Evolutionary conservation across 2,329 filamentous ascomycete species (phyloP).

Genomic region (Trichoderma guizhouense): DNA sequence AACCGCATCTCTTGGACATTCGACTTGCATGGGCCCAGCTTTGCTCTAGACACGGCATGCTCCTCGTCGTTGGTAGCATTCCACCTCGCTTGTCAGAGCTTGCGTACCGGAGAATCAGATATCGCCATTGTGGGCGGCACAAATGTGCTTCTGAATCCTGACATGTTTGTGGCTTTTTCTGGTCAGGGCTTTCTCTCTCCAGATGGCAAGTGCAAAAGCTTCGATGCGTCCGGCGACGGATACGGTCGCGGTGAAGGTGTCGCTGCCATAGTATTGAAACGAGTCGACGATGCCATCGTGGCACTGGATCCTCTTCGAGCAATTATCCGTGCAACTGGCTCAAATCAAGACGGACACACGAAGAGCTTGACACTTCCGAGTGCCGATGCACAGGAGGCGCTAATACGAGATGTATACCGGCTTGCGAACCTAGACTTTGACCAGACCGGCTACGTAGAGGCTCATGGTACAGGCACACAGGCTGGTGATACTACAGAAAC

Average conservation of each 20-base stretch:
- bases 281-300: slow-evolving; percentile 45
- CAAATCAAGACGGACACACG: slow-evolving; percentile 39
- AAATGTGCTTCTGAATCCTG: background rate
- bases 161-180: background rate
- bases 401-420: slow-evolving; percentile 17
- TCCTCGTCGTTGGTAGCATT: background rate
- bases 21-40: background rate
- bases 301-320: slow-evolving; percentile 48
- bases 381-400: slow-evolving; percentile 28
- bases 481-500: background rate
- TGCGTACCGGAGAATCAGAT: slow-evolving; percentile 24
- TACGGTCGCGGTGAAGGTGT: slow-evolving; percentile 49
- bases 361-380: slow-evolving; percentile 43
- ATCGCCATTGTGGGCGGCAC: background rate
- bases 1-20: background rate
- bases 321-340: slow-evolving; percentile 25
- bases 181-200: background rate
- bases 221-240: background rate
- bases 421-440: background rate
- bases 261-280: slow-evolving; percentile 50
- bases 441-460: background rate
- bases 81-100: slow-evolving; percentile 40
- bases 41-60: background rate
- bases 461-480: background rate
- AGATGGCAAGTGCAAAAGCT: background rate